phyloP scores from a whole-genome alignment of 1,139 yeast species.

The Pneumocystis sp. region DNA sequence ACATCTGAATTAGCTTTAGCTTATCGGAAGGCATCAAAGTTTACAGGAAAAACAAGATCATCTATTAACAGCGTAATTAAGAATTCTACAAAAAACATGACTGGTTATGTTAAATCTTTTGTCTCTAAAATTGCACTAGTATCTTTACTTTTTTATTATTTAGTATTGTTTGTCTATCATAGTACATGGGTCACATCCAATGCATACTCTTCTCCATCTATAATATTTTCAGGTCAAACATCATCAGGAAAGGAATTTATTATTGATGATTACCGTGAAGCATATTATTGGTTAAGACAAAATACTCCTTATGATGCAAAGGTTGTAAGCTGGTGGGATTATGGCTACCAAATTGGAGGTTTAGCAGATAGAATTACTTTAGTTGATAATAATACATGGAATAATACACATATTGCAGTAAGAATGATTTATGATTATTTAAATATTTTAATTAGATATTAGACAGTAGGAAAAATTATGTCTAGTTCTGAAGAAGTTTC shows the following conservation, averaged over 20 bases:
- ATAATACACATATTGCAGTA: slow-evolving; percentile 88
- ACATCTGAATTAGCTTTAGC: slow-evolving; percentile 2
- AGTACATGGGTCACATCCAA: slow-evolving; percentile 95
- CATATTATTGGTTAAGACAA: slow-evolving; percentile 97
- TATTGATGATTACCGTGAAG: slow-evolving; percentile 97
- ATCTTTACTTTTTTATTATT: slow-evolving; percentile 57
- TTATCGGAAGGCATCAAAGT: slow-evolving; percentile 1
- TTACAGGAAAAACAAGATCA: background rate
- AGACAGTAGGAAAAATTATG: slow-evolving; percentile 97
- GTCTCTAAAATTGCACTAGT: slow-evolving; percentile 50
- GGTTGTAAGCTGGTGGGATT: slow-evolving; percentile 99
- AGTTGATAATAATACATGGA: slow-evolving; percentile 98
- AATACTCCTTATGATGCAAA: slow-evolving; percentile 92
- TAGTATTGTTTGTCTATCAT: slow-evolving; percentile 74
- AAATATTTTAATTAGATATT: background rate
- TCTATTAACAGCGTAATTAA: background rate
- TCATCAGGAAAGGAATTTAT: slow-evolving; percentile 76
- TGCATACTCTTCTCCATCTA: slow-evolving; percentile 96
- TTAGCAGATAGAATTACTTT: slow-evolving; percentile 98
- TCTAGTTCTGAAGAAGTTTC: slow-evolving; percentile 76
- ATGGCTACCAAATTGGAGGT: slow-evolving; percentile 98
- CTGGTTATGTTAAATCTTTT: slow-evolving; percentile 22
- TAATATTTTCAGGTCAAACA: slow-evolving; percentile 68
- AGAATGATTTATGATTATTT: background rate
- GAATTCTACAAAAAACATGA: slow-evolving; percentile 1